Evolutionary conservation across 805 yeast genomes (phyloP).

Genomic region (Cyberlindnera samutprakarnensis): DNA sequence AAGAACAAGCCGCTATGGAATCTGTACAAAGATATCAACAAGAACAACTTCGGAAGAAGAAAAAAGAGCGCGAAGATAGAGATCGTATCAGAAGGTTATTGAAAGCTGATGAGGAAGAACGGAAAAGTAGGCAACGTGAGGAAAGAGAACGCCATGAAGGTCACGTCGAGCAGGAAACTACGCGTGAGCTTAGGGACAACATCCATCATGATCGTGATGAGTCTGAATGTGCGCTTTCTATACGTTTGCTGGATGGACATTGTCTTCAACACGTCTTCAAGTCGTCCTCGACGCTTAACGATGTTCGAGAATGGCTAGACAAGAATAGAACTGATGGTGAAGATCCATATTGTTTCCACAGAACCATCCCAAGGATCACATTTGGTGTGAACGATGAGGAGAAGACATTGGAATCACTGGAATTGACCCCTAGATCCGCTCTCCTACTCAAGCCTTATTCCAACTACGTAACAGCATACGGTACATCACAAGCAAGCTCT

Average conservation of each 20-base stretch:
- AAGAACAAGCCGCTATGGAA: constrained; percentile 34
- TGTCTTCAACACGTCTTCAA: constrained; percentile 45
- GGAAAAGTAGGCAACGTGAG: constrained; percentile 20
- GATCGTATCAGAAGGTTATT: constrained; percentile 45
- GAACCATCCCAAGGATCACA: constrained; percentile 52
- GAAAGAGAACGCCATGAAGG: constrained; percentile 13
- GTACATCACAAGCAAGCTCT: constrained; percentile 7
- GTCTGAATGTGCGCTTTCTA: constrained; percentile 36
- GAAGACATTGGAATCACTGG: constrained; percentile 42
- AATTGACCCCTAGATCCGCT: constrained; percentile 66
- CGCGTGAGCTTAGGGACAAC: constrained; percentile 17
- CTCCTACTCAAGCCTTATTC: constrained; percentile 60
- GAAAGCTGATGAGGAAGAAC: constrained; percentile 45
- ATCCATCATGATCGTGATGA: constrained; percentile 9
- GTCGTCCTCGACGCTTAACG: constrained; percentile 36
- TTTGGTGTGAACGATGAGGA: constrained; percentile 59
- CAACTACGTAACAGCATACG: constrained; percentile 23
- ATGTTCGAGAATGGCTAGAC: constrained; percentile 59
- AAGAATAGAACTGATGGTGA: constrained; percentile 39
- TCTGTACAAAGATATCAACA: constrained; percentile 32
- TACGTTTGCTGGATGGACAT: constrained; percentile 63
- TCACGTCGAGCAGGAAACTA: constrained; percentile 23
- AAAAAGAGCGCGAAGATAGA: constrained; percentile 36
- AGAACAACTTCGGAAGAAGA: constrained; percentile 28
- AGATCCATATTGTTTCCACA: constrained; percentile 38